Conservation (phyloP, 2,329 filamentous ascomycete genomes). For the Aspergillus texensis region DNA sequence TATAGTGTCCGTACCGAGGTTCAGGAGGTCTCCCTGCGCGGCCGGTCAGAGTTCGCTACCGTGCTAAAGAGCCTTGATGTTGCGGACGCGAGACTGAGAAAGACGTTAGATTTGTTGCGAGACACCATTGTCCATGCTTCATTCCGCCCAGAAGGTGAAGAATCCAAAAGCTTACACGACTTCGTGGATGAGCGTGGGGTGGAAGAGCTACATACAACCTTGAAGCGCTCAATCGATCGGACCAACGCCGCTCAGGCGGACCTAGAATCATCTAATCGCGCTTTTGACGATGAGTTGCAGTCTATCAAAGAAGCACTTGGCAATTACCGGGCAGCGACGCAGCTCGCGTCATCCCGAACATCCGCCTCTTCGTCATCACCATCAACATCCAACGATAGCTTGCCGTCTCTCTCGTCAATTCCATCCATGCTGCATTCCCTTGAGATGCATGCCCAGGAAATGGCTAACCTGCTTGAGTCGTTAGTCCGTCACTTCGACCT, state of each 20-base stretch:
- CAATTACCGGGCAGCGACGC: constrained; percentile 42
- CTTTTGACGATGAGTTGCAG: constrained; percentile 75
- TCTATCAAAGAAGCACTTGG: constrained; percentile 63
- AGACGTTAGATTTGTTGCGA: constrained; percentile 57
- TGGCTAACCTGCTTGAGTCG: constrained; percentile 78
- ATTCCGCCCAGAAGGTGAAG: constrained; percentile 53
- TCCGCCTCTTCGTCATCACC: constrained; percentile 39
- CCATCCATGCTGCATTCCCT: constrained; percentile 63
- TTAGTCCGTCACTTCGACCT: constrained; percentile 89
- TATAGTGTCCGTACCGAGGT: constrained; percentile 48
- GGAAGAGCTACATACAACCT: constrained; percentile 57
- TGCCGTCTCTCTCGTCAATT: constrained; percentile 46
- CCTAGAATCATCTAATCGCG: constrained; percentile 56
- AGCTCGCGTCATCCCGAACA: constrained; percentile 41
- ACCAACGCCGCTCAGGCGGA: constrained; percentile 63
- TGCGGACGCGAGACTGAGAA: constrained; percentile 59
- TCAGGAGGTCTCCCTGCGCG: constrained; percentile 45
- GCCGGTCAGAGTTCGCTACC: constrained; percentile 48
- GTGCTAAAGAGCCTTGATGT: constrained; percentile 60
- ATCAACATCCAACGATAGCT: constrained; percentile 34
- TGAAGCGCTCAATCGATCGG: constrained; percentile 63
- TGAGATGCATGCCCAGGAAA: constrained; percentile 74
- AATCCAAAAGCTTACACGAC: constrained; percentile 63
- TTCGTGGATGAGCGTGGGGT: constrained; percentile 68
- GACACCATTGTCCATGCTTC: constrained; percentile 61